Conservation (phyloP, 441 rosid genomes). For the Kokia cookei region DNA sequence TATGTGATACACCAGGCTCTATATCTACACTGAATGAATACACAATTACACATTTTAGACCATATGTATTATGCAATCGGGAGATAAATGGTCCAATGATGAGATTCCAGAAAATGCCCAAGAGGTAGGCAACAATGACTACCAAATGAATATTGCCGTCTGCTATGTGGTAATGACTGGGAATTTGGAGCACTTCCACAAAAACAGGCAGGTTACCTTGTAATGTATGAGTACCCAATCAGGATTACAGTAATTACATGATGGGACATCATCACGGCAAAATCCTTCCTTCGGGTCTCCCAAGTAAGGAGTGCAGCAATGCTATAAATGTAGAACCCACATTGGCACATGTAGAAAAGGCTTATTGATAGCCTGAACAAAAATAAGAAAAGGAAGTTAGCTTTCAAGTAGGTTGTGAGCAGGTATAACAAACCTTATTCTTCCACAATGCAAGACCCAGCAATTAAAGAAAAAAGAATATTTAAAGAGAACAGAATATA, state of each 20-base stretch:
- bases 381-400: conserved; percentile 1
- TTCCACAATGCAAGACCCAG: not conserved
- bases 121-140: not conserved
- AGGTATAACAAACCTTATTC: not conserved
- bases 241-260: conserved; percentile 82
- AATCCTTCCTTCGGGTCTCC: conserved; percentile 98
- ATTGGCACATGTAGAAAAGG: conserved; percentile 87
- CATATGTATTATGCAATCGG: not conserved
- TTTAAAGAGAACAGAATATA: not conserved
- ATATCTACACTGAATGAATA: not conserved
- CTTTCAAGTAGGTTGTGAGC: not conserved
- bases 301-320: conserved; percentile 80
- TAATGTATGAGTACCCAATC: conserved; percentile 68
- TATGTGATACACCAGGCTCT: not conserved
- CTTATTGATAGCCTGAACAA: conserved; percentile 52
- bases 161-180: not conserved
- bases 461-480: not conserved
- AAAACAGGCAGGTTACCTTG: conserved; percentile 43
- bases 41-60: not conserved
- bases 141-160: not conserved
- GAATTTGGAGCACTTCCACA: conserved; percentile 3
- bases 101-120: not conserved
- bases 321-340: conserved; percentile 78
- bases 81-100: not conserved
- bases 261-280: conserved; percentile 97